Conservation (phyloP, 768 basidiomycete species). For the Fistulinella prunicolor region DNA sequence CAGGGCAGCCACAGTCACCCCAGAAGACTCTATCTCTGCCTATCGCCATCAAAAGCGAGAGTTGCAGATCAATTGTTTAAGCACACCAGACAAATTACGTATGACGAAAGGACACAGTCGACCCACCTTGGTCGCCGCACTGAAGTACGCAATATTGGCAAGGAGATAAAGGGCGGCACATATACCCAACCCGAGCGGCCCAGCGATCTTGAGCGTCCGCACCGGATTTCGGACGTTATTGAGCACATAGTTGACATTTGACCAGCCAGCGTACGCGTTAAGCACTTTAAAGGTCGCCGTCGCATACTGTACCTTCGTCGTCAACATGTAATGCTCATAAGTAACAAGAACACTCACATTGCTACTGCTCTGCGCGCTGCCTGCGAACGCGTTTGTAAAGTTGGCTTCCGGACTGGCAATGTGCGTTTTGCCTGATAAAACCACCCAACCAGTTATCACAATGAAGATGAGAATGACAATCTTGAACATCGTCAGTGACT, state of each 20-base stretch:
- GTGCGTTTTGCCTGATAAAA: constrained; percentile 54
- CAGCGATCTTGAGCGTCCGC: constrained; percentile 60
- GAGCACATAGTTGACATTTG: constrained; percentile 52
- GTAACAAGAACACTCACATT: constrained; percentile 30
- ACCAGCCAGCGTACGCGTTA: constrained; percentile 49
- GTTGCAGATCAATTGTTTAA: too few relatives aligned
- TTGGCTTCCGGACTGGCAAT: constrained; percentile 56
- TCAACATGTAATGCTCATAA: background rate
- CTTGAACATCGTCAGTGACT: constrained; percentile 52
- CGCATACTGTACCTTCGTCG: constrained; percentile 44
- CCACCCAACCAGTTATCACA: constrained; percentile 57
- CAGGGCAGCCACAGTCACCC: constrained; percentile 56
- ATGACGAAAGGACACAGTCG: too few relatives aligned
- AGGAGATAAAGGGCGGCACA: constrained; percentile 52
- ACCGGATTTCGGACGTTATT: constrained; percentile 60
- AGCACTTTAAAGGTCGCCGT: constrained; percentile 61
- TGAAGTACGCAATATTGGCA: constrained; percentile 58
- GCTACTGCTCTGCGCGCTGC: constrained; percentile 51
- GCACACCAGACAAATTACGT: background rate
- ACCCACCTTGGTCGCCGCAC: constrained; percentile 29
- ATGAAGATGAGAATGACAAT: constrained; percentile 52
- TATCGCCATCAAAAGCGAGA: constrained; percentile 12
- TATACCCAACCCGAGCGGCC: constrained; percentile 54
- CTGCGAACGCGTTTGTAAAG: constrained; percentile 56
- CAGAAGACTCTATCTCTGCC: constrained; percentile 45